Evolutionary conservation across 495 filamentous ascomycete genomes (phyloP), one percentile per base, ranked within the genome.

Genomic region (Annulohypoxylon stygium): DNA sequence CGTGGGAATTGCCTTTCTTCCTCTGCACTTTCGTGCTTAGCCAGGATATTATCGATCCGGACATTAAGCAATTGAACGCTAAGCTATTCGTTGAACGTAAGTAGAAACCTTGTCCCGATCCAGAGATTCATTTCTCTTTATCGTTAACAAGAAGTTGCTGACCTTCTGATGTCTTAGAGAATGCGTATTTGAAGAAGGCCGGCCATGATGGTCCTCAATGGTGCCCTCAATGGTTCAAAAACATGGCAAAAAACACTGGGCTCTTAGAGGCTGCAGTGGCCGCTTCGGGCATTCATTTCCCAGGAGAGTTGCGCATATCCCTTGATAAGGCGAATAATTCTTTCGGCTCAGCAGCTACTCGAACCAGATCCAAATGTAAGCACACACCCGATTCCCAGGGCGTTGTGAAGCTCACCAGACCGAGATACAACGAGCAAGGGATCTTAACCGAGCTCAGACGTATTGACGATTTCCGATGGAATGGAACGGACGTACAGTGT

Each of bases 171-270:
- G 25, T 47, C 12, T 12, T 26, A 71, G 61, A 47, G 6, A 26
- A 18, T 2, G 3, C 3, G 10, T 53, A 51, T n/a, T 41, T 30
- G 30, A 3, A 20, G 25, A 20, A 25, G 1, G 45, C 33, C 18
- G 53, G 9, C 1, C 12, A 9, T 0, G 61, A 53, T 23, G 20
- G 20, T 23, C 20, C 20, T 23, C 20, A 6, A 23, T 23, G 20
- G 20, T 23, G 0, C 23, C 61, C 61, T 6, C 51, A 54, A 34
- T 71, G 68, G 68, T 65, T 71, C 8, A 14, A 61, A 18, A 41
- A 57, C 0, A 58, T 67, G 53, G 39, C 25, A 1, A 23, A 43
- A 18, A 7, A 51, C 12, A 11, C 5, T 8, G 33, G 14, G 2
- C 60, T 66, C 36, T 20, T 26, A 7, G 53, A 33, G 16, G 30